Conservation (phyloP, 192 early-diverging fungal genomes). For the Podochytrium sp. region DNA sequence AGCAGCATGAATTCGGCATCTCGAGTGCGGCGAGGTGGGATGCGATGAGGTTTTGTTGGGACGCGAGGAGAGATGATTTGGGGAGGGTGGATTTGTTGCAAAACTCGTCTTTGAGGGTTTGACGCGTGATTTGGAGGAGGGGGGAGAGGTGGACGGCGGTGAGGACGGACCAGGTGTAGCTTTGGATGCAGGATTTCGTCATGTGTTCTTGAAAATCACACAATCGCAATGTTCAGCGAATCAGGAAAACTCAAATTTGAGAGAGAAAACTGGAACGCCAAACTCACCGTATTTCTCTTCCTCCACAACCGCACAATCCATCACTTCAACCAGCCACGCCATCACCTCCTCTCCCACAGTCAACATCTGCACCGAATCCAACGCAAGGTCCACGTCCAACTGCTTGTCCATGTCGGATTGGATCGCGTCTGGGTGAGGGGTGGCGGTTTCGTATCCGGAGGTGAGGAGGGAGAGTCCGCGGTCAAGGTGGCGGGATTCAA, state of each 20-base stretch:
- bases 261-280: too few species aligned
- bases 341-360: constrained; percentile 41
- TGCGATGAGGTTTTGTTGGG: constrained; percentile 5
- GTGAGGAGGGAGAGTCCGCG: constrained; percentile 31
- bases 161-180: not conserved
- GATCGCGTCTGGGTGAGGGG: not conserved
- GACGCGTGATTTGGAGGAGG: not conserved
- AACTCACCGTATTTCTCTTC: constrained; percentile 24
- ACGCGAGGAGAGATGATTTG: not conserved
- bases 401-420: constrained; percentile 28
- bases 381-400: constrained; percentile 14
- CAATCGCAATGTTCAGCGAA: too few species aligned
- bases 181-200: not conserved
- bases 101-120: not conserved
- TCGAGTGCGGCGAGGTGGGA: constrained; percentile 12
- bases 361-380: constrained; percentile 20
- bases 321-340: constrained; percentile 37
- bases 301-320: constrained; percentile 31
- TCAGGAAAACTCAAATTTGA: too few species aligned
- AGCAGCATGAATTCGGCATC: constrained; percentile 12
- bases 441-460: constrained; percentile 30
- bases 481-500: constrained; percentile 43
- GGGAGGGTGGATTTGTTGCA: not conserved
- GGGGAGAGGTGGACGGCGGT: not conserved
- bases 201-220: too few species aligned